Base-by-base conservation (phyloP, 495 filamentous ascomycete species). In the Polyplosphaeria fusca region DNA sequence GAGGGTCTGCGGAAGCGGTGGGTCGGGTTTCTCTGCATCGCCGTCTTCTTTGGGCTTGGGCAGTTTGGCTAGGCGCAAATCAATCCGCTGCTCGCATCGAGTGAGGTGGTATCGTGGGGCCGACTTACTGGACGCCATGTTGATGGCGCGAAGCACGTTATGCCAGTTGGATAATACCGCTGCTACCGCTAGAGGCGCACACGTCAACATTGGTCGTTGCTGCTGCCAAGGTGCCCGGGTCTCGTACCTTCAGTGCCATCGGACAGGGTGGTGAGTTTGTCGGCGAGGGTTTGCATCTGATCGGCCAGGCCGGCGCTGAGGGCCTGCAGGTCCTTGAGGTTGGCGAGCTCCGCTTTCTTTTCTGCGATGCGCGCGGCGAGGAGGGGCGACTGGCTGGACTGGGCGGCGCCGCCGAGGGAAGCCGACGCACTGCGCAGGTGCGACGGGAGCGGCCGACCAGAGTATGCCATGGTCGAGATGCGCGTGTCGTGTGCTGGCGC, bases 161-260 rank as follows among this genome's bases (percentile, higher is more conserved):
- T 95, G 87, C 93, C 93, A 98, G 71, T 98, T 98, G 42, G 87
- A 81, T 58, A 98, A 73, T 16, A 98, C 93, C 42, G 85, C 82
- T 43, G 93, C 93, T 67, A 98, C 90, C 63, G 90, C 92, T 93
- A 67, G 45, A 57, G 24, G 52, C 41, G 62, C 42, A 55, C 43
- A 55, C 60, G 56, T 66, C 52, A 69, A 28, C 49, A 39, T 35
- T 35, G 30, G 30, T 7, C 30, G 30, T 14, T 35, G 30, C 30
- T 14, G 14, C 30, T 35, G 30, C 30, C 30, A 35, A n/a, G n/a
- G 30, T 35, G 30, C 39, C 20, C 9, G 11, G 11, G 19, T 42
- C 9, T 42, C 5, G 18, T 58, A 91, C 90, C 89, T 86, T 97
- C 89, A 28, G 93, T 95, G 38, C 93, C 93, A 70, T 94, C 87